These are phyloP conservation scores for Trifolium subterraneum DNA, from an alignment of 306 rosid species.

Conservation along the genomic window DNA sequence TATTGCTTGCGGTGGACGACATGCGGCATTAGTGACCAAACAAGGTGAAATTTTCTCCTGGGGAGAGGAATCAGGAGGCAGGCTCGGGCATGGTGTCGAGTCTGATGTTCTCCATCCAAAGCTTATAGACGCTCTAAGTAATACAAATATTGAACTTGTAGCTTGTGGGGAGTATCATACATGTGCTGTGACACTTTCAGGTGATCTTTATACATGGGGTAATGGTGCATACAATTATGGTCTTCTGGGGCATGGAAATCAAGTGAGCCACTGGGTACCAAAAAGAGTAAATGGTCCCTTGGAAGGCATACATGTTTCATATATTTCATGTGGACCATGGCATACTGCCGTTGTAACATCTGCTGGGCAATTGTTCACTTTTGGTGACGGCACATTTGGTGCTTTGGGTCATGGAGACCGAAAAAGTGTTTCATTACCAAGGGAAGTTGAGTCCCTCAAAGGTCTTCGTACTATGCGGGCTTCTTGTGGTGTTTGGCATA, in stretches of 20 bases:
- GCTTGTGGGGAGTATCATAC: constrained; percentile 99
- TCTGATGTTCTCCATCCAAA: constrained; percentile 88
- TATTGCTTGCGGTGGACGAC: constrained; percentile 95
- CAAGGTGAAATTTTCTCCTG: constrained; percentile 97
- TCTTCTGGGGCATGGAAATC: constrained; percentile 96
- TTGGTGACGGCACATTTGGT: constrained; percentile 98
- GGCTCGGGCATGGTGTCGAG: constrained; percentile 99
- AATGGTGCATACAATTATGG: constrained; percentile 94
- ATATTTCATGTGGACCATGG: constrained; percentile 98
- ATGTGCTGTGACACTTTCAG: constrained; percentile 95
- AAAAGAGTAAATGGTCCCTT: constrained; percentile 93
- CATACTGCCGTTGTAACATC: constrained; percentile 98
- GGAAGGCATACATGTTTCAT: constrained; percentile 95
- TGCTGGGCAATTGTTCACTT: constrained; percentile 94
- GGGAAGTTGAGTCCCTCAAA: constrained; percentile 96
- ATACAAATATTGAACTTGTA: constrained; percentile 87
- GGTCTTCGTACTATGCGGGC: constrained; percentile 97
- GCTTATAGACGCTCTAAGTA: constrained; percentile 89
- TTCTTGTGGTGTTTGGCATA: constrained; percentile 99
- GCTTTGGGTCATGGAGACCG: constrained; percentile 95
- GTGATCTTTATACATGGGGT: constrained; percentile 98
- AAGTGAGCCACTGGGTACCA: constrained; percentile 99
- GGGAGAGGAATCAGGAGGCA: constrained; percentile 99
- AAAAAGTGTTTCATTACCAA: constrained; percentile 78
- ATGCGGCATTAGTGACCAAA: constrained; percentile 95